A percentile compares a stretch with the other conserved stretches of the same genome.
Conservation (phyloP, 2,329 filamentous ascomycete genomes). For the Mariannaea elegans region DNA sequence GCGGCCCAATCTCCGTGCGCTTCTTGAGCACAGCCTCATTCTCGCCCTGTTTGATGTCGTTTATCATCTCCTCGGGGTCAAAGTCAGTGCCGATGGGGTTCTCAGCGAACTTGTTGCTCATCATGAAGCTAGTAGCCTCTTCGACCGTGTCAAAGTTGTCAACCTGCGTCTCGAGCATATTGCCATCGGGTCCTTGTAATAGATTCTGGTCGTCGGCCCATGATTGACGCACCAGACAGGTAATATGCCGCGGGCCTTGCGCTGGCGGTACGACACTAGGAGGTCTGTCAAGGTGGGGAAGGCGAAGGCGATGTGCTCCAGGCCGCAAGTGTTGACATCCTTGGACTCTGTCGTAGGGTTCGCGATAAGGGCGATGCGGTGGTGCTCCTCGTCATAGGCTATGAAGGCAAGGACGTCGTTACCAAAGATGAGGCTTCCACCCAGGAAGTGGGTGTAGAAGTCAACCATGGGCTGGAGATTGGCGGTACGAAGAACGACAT, state of each 20-base stretch:
- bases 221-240: slow-evolving; percentile 22
- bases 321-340: background rate
- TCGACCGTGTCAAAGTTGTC: slow-evolving; percentile 23
- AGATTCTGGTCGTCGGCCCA: slow-evolving; percentile 20
- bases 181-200: slow-evolving; percentile 24
- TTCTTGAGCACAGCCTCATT: background rate
- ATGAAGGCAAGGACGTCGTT: background rate
- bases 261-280: background rate
- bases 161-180: slow-evolving; percentile 17
- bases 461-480: background rate
- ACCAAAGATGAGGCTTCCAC: background rate
- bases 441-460: background rate
- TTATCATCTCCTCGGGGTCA: slow-evolving; percentile 1
- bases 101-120: background rate
- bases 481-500: background rate
- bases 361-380: background rate
- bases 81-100: slow-evolving; percentile 19
- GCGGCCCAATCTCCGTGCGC: background rate
- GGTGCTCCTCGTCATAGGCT: background rate
- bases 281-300: background rate
- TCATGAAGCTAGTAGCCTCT: slow-evolving; percentile 15
- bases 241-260: background rate
- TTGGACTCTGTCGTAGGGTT: background rate
- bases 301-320: background rate
- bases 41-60: background rate